Base-by-base conservation (phyloP, 2,329 filamentous ascomycete species). In the Fusarium burgessii region DNA sequence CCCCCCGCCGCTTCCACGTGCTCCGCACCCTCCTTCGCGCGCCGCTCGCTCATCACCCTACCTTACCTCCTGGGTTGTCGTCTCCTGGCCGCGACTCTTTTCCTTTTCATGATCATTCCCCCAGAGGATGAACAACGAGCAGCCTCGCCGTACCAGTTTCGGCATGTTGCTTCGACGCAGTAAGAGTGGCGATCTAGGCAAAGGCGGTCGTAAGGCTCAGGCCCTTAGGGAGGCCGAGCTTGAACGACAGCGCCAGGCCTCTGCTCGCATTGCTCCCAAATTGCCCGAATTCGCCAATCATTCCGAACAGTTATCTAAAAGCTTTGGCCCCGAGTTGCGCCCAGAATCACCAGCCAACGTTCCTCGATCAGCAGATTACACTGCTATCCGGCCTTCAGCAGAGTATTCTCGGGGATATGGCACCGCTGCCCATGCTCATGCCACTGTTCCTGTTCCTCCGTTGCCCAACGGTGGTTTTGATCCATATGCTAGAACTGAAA, bases 401-500 rank as follows among this genome's bases (percentile, higher is more conserved):
- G 88, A 89, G 40, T 74, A 76, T 23, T 68, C 80, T 78, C 77
- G 83, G 78, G 71, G 80, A 77, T 71, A 78, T 80, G 68, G 84
- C 85, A 47, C 81, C 73, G 79, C 70, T 51, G 41, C 62, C 17
- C 47, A 62, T 74, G 81, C 23, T 5, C 23, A 23, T 23, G 23
- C 79, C 68, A 80, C 79, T 35, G 76, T 84, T 49, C 86, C 89
- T 45, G 81, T 87, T 46, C 89, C 89, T 57, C 89, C 90, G 3
- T 83, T 91, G 56, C 89, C 89, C 49, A 87, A 84, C 78, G 87
- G 87, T 62, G 87, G 87, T 76, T 86, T 88, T 70, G 94, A 97
- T 76, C 92, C 93, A 17, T 96, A 96, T 78, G 90, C 92, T 47
- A 89, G 93, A 70, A 91, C 92, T 38, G 93, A 97, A 84, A 98